Conservation (phyloP, 2,329 filamentous ascomycete species). For the Stagonosporopsis chrysanthemi region DNA sequence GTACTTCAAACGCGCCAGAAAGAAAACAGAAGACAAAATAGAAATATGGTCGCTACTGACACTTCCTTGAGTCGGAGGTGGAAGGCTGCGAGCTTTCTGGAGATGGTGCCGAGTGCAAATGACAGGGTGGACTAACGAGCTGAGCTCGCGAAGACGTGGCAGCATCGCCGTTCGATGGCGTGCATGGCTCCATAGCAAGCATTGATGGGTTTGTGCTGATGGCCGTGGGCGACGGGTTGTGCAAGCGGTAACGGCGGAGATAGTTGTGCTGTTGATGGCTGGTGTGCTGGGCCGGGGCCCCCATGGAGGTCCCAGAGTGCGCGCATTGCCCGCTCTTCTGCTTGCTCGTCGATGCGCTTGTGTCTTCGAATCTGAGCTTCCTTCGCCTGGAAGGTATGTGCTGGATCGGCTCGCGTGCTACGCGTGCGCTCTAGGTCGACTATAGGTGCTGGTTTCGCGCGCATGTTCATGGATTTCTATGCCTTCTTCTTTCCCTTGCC, state of each 20-base stretch:
- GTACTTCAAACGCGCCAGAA: not conserved
- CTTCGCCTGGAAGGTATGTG: not conserved
- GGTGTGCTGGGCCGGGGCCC: not conserved
- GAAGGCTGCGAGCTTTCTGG: not conserved
- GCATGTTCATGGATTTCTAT: not conserved
- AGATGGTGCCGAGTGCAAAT: not conserved
- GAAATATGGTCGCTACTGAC: too few relatives aligned
- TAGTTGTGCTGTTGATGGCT: not conserved
- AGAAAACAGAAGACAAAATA: not conserved
- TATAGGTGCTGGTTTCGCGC: too few relatives aligned
- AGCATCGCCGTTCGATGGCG: too few relatives aligned
- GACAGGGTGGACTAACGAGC: not conserved
- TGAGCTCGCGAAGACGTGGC: not conserved
- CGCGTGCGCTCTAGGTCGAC: not conserved
- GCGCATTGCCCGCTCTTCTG: not conserved
- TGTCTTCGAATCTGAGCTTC: not conserved
- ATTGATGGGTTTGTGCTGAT: not conserved
- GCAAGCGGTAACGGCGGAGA: not conserved
- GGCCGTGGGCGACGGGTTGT: not conserved
- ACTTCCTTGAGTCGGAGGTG: not conserved
- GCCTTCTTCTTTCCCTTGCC: constrained; percentile 37
- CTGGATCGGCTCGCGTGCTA: not conserved
- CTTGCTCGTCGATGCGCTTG: not conserved
- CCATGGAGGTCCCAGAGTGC: not conserved
- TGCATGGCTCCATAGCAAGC: too few relatives aligned